Conservation (phyloP, 768 basidiomycete genomes). For the Trametes cinnabarina region DNA sequence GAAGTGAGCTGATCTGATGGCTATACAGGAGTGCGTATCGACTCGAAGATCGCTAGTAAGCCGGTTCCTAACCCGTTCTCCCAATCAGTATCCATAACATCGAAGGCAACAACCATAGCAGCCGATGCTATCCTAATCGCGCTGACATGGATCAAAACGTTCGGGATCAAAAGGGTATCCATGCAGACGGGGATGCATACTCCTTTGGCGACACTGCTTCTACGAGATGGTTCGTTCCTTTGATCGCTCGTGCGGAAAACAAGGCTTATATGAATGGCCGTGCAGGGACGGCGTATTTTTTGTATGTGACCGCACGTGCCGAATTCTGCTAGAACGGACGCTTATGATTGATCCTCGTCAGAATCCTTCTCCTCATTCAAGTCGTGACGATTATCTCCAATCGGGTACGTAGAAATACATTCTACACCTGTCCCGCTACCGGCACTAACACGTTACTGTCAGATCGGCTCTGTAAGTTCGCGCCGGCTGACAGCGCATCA, state of each 20-base stretch:
- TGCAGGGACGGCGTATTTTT: constrained; percentile 14
- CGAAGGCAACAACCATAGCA: constrained; percentile 1
- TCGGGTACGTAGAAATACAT: background rate
- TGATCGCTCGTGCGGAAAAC: too few species aligned
- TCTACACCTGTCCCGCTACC: background rate
- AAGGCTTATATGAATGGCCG: background rate
- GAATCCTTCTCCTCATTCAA: constrained; percentile 3
- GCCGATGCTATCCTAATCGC: constrained; percentile 9
- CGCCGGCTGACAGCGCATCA: background rate
- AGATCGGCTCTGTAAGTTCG: background rate
- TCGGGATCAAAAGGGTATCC: background rate
- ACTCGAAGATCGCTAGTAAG: background rate
- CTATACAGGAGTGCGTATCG: background rate
- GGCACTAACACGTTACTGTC: background rate
- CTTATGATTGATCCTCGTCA: background rate
- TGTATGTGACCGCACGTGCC: background rate
- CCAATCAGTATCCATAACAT: constrained; percentile 3
- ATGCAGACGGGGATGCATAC: background rate
- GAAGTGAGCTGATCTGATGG: background rate
- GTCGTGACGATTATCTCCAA: constrained; percentile 3
- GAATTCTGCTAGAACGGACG: background rate
- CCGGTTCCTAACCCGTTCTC: background rate
- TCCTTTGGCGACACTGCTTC: constrained; percentile 9
- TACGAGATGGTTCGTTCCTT: constrained; percentile 10
- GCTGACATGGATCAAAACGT: constrained; percentile 18